Evolutionary conservation across 768 basidiomycete genomes (phyloP).

Genomic region (Chlorophyllum brunneum): DNA sequence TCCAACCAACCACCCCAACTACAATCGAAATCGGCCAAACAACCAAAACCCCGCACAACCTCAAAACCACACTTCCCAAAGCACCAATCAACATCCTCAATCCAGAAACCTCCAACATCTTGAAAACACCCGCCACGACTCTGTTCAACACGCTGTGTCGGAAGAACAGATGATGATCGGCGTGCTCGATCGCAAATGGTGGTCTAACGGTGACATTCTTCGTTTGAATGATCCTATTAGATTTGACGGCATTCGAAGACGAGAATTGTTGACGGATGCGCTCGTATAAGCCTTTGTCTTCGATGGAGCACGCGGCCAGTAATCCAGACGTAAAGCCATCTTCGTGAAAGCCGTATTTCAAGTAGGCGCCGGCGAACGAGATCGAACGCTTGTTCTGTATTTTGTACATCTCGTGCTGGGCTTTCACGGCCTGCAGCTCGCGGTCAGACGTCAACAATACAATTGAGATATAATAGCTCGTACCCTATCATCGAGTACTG

Average conservation of each 20-base stretch:
- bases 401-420: conserved; percentile 45
- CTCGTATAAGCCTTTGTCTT: conserved; percentile 15
- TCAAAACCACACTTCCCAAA: conserved; percentile 20
- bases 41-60: background rate
- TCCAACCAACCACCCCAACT: background rate
- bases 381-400: conserved; percentile 65
- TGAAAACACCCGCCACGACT: conserved; percentile 31
- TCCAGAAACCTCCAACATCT: conserved; percentile 33
- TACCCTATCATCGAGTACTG: conserved; percentile 55
- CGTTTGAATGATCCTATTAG: conserved; percentile 15
- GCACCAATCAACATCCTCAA: conserved; percentile 27
- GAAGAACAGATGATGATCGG: conserved; percentile 29
- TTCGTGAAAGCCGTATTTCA: conserved; percentile 80
- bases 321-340: conserved; percentile 62
- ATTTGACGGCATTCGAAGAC: background rate
- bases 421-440: conserved; percentile 42
- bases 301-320: conserved; percentile 31
- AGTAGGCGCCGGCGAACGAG: conserved; percentile 68
- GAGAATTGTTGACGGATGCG: conserved; percentile 3
- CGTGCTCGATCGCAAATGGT: conserved; percentile 40
- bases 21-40: background rate
- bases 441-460: background rate
- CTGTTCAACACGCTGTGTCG: conserved; percentile 17
- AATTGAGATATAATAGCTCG: conserved; percentile 8
- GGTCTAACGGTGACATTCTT: conserved; percentile 26